A percentile compares a stretch with the other conserved stretches of the same genome.
These are phyloP conservation scores for Scheffersomyces amazonensis DNA, from an alignment of 805 yeast genomes.

Conservation along the genomic window DNA sequence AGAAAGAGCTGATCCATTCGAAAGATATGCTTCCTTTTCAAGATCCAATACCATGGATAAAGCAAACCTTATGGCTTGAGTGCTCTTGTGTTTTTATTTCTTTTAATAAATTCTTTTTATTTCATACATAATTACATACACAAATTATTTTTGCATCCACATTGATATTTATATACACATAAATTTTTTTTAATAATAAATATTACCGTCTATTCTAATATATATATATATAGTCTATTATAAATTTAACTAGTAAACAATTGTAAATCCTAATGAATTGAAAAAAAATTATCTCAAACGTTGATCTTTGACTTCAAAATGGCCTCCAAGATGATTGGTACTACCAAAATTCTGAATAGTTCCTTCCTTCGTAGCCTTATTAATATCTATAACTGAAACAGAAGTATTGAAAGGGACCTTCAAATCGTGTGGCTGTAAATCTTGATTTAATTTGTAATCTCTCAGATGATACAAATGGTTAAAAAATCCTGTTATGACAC, in stretches of 20 bases:
- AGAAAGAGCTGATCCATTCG: slow-evolving; percentile 39
- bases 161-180: too few relatives aligned
- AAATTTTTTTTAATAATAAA: too few relatives aligned
- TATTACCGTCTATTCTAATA: too few relatives aligned
- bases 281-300: slow-evolving; percentile 5
- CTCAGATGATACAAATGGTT: slow-evolving; percentile 45
- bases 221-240: too few relatives aligned
- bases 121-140: background rate
- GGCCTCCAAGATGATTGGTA: slow-evolving; percentile 64
- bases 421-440: slow-evolving; percentile 38
- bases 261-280: too few relatives aligned
- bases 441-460: slow-evolving; percentile 35
- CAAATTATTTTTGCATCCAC: too few relatives aligned
- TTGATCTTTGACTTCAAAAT: slow-evolving; percentile 49
- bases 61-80: background rate
- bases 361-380: slow-evolving; percentile 37
- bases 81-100: too few relatives aligned
- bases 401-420: slow-evolving; percentile 75
- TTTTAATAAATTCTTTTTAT: background rate
- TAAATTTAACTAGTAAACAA: too few relatives aligned
- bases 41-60: slow-evolving; percentile 32
- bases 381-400: slow-evolving; percentile 61
- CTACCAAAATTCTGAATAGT: slow-evolving; percentile 57
- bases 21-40: slow-evolving; percentile 38
- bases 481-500: slow-evolving; percentile 63